phyloP scores from a whole-genome alignment of 2,329 filamentous ascomycete species.

The Penicillium hordei region DNA sequence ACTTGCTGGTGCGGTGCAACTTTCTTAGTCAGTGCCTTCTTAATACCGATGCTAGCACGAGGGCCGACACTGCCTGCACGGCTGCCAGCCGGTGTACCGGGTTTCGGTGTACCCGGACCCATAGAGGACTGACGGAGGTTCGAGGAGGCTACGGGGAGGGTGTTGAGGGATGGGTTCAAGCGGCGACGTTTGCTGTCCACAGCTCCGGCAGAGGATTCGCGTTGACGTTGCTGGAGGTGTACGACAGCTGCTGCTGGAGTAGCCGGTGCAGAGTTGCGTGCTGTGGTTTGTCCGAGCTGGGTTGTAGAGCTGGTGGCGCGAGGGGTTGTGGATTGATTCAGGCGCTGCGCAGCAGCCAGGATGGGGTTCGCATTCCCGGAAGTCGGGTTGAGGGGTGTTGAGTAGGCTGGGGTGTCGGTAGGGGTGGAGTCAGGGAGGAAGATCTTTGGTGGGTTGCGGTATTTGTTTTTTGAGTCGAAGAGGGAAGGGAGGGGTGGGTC shows the following conservation, averaged over 20 bases:
- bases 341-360: constrained; percentile 52
- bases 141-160: constrained; percentile 55
- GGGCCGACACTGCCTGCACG: constrained; percentile 63
- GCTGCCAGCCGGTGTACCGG: constrained; percentile 51
- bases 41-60: constrained; percentile 39
- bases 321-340: constrained; percentile 41
- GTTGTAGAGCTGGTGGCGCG: constrained; percentile 38
- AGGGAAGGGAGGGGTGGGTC: constrained; percentile 62
- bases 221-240: constrained; percentile 50
- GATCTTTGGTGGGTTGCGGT: constrained; percentile 48
- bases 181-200: constrained; percentile 60
- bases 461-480: constrained; percentile 50
- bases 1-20: constrained; percentile 56
- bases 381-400: constrained; percentile 53
- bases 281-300: constrained; percentile 40
- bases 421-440: constrained; percentile 50
- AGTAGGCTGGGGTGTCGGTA: constrained; percentile 45
- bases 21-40: constrained; percentile 54
- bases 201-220: constrained; percentile 57
- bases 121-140: constrained; percentile 61
- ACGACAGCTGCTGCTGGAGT: constrained; percentile 41
- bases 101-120: constrained; percentile 64
- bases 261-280: constrained; percentile 46
- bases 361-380: constrained; percentile 57
- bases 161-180: constrained; percentile 53